phyloP scores from a whole-genome alignment of 2,329 filamentous ascomycete species.

The Beauveria pseudobassiana region DNA sequence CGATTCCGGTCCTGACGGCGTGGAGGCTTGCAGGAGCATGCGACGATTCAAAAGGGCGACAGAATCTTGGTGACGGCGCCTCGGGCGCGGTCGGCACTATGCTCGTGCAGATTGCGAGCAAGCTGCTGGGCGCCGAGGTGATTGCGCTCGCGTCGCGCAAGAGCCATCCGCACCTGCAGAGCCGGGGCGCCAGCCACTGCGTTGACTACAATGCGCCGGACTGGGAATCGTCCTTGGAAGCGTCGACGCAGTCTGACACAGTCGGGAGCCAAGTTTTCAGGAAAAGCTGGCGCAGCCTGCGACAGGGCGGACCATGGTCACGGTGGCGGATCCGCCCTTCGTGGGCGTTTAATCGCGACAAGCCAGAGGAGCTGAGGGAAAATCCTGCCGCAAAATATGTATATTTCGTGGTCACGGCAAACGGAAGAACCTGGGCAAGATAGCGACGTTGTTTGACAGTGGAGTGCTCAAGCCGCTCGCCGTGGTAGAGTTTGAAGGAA shows the following conservation, averaged over 20 bases:
- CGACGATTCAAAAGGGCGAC: slow-evolving; percentile 10
- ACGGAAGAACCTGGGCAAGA: slow-evolving; percentile 14
- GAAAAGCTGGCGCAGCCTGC: slow-evolving; percentile 24
- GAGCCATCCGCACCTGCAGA: slow-evolving; percentile 14
- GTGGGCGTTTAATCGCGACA: slow-evolving; percentile 22
- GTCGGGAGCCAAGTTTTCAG: slow-evolving; percentile 22
- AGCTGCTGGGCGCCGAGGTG: slow-evolving; percentile 17
- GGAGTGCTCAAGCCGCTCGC: slow-evolving; percentile 17
- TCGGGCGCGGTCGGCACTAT: slow-evolving; percentile 23
- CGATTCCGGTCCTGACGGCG: slow-evolving; percentile 24
- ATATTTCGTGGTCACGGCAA: slow-evolving; percentile 24
- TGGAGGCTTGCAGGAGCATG: slow-evolving; percentile 21
- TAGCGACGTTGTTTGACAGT: slow-evolving; percentile 18
- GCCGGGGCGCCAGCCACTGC: slow-evolving; percentile 17
- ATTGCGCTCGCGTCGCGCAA: slow-evolving; percentile 21
- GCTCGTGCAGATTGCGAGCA: slow-evolving; percentile 23
- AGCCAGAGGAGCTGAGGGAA: slow-evolving; percentile 14
- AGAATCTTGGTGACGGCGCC: slow-evolving; percentile 23
- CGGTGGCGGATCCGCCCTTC: slow-evolving; percentile 27
- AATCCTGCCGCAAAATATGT: slow-evolving; percentile 19
- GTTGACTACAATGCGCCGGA: slow-evolving; percentile 19
- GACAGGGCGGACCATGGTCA: slow-evolving; percentile 23
- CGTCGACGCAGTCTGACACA: slow-evolving; percentile 25
- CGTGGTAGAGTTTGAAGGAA: slow-evolving; percentile 17
- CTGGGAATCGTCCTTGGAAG: slow-evolving; percentile 18